Conservation (phyloP, 2,329 filamentous ascomycete genomes). For the Canariomyces notabilis region DNA sequence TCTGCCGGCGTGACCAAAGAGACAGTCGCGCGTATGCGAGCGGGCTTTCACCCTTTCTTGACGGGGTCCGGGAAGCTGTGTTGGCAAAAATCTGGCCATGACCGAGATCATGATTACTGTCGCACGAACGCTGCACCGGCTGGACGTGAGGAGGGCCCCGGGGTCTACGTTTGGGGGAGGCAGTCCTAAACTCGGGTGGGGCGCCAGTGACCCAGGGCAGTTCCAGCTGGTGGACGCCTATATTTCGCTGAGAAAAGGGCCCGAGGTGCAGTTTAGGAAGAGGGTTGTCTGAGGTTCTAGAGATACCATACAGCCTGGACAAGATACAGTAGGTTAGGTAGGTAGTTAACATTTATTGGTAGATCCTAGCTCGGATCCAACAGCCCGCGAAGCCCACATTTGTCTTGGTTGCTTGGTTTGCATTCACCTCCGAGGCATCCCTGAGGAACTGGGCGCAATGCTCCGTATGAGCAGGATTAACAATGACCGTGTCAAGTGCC, state of each 20-base stretch:
- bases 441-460: too few relatives aligned
- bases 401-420: too few relatives aligned
- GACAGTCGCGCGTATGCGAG: constrained; percentile 1
- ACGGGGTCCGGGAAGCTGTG: constrained; percentile 10
- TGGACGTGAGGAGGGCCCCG: constrained; percentile 23
- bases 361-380: too few relatives aligned
- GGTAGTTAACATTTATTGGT: too few relatives aligned
- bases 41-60: constrained; percentile 22
- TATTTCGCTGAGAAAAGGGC: constrained; percentile 22
- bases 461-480: neutral
- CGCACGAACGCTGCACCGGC: constrained; percentile 20
- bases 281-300: constrained; percentile 4
- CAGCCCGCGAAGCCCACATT: too few relatives aligned
- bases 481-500: constrained; percentile 1
- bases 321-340: too few relatives aligned
- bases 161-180: constrained; percentile 23
- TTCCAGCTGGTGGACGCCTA: constrained; percentile 25
- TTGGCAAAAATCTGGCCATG: constrained; percentile 24
- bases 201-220: constrained; percentile 15
- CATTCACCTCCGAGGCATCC: too few relatives aligned
- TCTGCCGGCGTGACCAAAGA: constrained; percentile 11
- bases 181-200: constrained; percentile 16
- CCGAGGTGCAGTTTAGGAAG: constrained; percentile 25
- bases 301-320: too few relatives aligned
- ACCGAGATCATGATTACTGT: constrained; percentile 24